Conservation (phyloP, 257 asterid genomes). For the Solanum megistacrolobum region DNA sequence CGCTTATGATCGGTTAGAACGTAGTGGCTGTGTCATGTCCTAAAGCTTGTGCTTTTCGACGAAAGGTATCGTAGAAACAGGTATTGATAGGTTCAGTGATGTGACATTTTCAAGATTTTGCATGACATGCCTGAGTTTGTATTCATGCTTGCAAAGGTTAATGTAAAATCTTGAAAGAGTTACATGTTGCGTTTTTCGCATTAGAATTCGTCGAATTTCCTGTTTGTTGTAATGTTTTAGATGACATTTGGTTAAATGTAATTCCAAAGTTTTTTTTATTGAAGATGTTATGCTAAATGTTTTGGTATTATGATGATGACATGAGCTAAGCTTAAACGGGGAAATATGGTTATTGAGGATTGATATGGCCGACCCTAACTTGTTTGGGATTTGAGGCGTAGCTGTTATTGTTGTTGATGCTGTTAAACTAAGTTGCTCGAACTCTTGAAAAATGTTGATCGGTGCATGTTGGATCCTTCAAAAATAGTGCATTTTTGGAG, state of each 20-base stretch:
- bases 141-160: neutral
- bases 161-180: constrained; percentile 9
- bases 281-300: neutral
- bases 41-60: neutral
- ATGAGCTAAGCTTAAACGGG: neutral
- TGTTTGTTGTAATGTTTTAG: neutral
- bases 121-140: neutral
- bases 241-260: neutral
- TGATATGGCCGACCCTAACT: neutral
- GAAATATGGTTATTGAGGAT: neutral
- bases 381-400: neutral
- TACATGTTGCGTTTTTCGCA: neutral
- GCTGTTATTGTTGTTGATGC: neutral
- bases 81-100: neutral
- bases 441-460: neutral
- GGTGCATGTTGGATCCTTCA: neutral
- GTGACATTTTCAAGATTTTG: constrained; percentile 3
- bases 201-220: neutral
- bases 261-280: neutral
- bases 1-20: neutral
- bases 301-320: neutral
- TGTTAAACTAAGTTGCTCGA: neutral
- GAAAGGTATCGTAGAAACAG: neutral
- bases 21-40: neutral
- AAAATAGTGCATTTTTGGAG: neutral